Percentiles rank a stretch among this genome's conserved stretches.
Conservation (phyloP, 2,329 filamentous ascomycete genomes). For the Fusarium lateritium region DNA sequence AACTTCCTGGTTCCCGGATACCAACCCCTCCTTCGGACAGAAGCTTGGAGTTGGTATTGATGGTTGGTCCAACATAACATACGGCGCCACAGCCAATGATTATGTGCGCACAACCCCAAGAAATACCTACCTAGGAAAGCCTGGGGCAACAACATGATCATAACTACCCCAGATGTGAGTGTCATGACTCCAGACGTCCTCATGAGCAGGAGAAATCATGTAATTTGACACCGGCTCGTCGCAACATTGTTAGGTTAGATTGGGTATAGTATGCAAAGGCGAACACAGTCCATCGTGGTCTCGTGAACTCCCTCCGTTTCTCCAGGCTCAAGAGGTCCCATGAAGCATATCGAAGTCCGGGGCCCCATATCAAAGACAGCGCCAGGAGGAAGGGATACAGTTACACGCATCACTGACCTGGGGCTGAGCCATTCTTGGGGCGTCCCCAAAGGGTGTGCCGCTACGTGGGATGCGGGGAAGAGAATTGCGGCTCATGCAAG, state of each 20-base stretch:
- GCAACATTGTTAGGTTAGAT: conserved; percentile 16
- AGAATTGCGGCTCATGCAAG: conserved; percentile 52
- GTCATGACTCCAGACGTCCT: conserved; percentile 14
- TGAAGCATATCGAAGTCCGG: conserved; percentile 37
- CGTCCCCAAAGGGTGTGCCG: conserved; percentile 38
- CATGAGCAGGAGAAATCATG: conserved; percentile 31
- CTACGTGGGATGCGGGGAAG: conserved; percentile 49
- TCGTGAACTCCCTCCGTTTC: conserved; percentile 30
- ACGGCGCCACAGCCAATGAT: conserved; percentile 24
- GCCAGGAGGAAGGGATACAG: conserved; percentile 43
- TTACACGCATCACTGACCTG: conserved; percentile 16
- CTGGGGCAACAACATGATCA: conserved; percentile 20
- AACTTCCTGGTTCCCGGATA: conserved; percentile 35
- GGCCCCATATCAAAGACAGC: conserved; percentile 45
- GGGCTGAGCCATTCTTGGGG: conserved; percentile 25
- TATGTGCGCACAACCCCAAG: conserved; percentile 15
- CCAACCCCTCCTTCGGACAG: conserved; percentile 18
- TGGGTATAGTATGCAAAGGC: conserved; percentile 11
- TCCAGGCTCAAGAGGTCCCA: conserved; percentile 23
- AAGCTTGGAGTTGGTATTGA: conserved; percentile 25
- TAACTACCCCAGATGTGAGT: conserved; percentile 28
- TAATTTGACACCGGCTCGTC: conserved; percentile 10
- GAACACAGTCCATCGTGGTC: conserved; percentile 11
- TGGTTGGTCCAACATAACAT: conserved; percentile 21
- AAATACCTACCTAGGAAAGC: conserved; percentile 21